Percentiles rank a stretch among this genome's conserved stretches.
phyloP scores from a whole-genome alignment of 2,329 filamentous ascomycete species.

The Hymenoscyphus fraxineus region DNA sequence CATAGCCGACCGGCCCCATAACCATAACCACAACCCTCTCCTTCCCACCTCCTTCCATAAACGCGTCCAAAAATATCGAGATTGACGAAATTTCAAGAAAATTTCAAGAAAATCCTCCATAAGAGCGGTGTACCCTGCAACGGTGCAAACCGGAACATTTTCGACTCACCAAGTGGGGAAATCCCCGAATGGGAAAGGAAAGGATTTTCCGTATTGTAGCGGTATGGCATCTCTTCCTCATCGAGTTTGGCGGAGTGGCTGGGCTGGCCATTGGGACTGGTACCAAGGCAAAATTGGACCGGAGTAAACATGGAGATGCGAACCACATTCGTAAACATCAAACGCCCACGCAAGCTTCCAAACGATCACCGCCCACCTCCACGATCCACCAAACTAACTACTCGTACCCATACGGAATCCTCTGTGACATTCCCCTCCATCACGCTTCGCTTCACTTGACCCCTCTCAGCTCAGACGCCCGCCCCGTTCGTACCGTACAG shows the following conservation, averaged over 20 bases:
- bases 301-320: conserved; percentile 5
- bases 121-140: conserved; percentile 24
- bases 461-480: background rate
- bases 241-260: conserved; percentile 12
- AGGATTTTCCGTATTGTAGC: conserved; percentile 16
- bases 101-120: no score
- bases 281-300: conserved; percentile 13
- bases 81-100: background rate
- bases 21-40: background rate
- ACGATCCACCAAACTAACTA: no score
- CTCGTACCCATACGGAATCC: background rate
- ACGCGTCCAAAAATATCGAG: background rate
- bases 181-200: background rate
- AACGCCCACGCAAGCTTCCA: conserved; percentile 1
- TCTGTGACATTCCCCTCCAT: background rate
- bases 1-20: background rate
- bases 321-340: conserved; percentile 7
- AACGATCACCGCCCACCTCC: no score
- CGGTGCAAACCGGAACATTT: conserved; percentile 1
- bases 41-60: background rate
- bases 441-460: no score
- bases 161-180: conserved; percentile 2
- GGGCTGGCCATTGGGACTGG: no score
- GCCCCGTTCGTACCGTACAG: background rate
- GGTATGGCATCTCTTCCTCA: background rate